phyloP scores from a whole-genome alignment of 148 eudicot species.

The Nepenthes gracilis region DNA sequence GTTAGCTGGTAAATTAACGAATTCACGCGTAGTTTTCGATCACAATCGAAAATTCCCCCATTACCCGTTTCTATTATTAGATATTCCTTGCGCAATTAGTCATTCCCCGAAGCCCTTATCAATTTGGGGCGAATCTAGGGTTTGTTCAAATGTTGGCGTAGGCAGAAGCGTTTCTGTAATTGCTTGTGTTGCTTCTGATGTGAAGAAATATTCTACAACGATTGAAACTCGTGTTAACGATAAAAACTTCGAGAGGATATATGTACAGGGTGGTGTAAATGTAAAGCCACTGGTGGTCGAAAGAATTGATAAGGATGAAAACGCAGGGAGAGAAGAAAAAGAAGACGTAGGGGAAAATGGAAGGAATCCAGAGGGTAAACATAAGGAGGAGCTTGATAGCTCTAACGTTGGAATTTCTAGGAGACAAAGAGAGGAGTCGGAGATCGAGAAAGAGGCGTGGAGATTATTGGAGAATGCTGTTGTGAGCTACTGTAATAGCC shows the following conservation, averaged over 20 bases:
- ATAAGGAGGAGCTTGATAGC: not conserved
- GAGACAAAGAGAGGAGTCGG: slow-evolving; percentile 25
- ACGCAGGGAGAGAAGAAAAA: no score
- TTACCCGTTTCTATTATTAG: slow-evolving; percentile 18
- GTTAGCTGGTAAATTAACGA: slow-evolving; percentile 5
- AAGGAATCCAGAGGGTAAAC: not conserved
- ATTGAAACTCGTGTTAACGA: slow-evolving; percentile 40
- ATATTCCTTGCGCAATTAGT: slow-evolving; percentile 11
- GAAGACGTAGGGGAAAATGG: not conserved
- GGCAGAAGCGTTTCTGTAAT: slow-evolving; percentile 14
- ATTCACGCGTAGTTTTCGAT: slow-evolving; percentile 9
- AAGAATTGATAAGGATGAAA: not conserved
- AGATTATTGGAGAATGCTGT: slow-evolving; percentile 29
- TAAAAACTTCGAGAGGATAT: slow-evolving; percentile 57
- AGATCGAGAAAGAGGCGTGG: slow-evolving; percentile 46
- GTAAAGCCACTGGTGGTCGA: slow-evolving; percentile 11
- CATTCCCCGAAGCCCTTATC: slow-evolving; percentile 22
- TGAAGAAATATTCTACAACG: slow-evolving; percentile 35
- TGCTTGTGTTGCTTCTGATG: slow-evolving; percentile 18
- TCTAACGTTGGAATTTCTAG: not conserved
- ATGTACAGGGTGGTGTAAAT: slow-evolving; percentile 50
- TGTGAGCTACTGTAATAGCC: slow-evolving; percentile 42
- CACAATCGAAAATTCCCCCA: slow-evolving; percentile 19
- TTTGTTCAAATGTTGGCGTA: slow-evolving; percentile 19
- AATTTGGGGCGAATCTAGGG: slow-evolving; percentile 37